Percentiles rank a stretch among this genome's conserved stretches.
phyloP scores from a whole-genome alignment of 2,329 filamentous ascomycete species.

The Ascosphaera apis region DNA sequence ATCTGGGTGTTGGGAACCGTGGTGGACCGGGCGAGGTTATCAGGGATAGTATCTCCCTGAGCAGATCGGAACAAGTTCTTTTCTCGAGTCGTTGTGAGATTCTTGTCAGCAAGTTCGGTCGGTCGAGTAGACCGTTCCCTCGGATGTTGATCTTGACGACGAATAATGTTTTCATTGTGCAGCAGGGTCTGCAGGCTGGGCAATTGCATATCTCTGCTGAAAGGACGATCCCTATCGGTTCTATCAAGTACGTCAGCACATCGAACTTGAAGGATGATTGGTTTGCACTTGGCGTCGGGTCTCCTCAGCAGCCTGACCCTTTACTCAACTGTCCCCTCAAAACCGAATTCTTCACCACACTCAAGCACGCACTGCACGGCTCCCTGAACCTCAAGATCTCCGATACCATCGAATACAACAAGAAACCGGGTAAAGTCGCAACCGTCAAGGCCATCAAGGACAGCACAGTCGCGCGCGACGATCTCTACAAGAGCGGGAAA shows the following conservation, averaged over 20 bases:
- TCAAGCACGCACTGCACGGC: conserved; percentile 56
- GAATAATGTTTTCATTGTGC: conserved; percentile 71
- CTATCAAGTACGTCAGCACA: conserved; percentile 67
- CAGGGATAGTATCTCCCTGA: conserved; percentile 48
- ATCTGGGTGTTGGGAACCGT: conserved; percentile 64
- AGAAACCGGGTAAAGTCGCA: conserved; percentile 87
- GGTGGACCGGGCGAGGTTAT: conserved; percentile 64
- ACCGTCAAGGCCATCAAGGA: conserved; percentile 81
- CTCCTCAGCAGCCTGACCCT: conserved; percentile 79
- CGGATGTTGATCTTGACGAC: conserved; percentile 67
- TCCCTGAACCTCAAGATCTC: conserved; percentile 61
- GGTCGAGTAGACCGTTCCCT: conserved; percentile 81
- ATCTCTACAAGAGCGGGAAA: conserved; percentile 82
- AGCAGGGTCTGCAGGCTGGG: conserved; percentile 59
- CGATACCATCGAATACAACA: conserved; percentile 82
- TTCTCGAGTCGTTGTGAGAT: conserved; percentile 87
- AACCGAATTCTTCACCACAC: conserved; percentile 88
- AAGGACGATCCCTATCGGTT: conserved; percentile 56
- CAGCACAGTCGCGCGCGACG: conserved; percentile 43
- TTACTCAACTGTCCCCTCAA: conserved; percentile 84
- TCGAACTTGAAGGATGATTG: conserved; percentile 81
- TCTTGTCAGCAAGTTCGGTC: conserved; percentile 81
- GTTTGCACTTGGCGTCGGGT: conserved; percentile 83
- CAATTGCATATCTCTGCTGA: conserved; percentile 65
- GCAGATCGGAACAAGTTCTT: conserved; percentile 43